Conservation (phyloP, 2,329 filamentous ascomycete genomes). For the Podosphaera xanthii region DNA sequence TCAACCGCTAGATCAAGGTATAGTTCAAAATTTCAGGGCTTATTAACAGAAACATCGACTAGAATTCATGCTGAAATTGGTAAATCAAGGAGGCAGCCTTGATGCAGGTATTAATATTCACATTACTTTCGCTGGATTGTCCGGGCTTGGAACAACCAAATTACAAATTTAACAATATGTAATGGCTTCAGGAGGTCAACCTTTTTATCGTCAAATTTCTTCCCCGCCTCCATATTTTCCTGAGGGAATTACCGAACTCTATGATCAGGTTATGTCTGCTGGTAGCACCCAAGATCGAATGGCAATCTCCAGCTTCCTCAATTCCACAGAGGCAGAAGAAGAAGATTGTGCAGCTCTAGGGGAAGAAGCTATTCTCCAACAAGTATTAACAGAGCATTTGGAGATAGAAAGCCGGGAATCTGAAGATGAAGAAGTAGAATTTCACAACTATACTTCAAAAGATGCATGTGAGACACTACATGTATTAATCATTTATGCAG, state of each 20-base stretch:
- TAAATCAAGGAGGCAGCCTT: neutral
- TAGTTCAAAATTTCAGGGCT: neutral
- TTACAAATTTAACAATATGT: neutral
- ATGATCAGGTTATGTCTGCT: too few species aligned
- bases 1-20: conserved; percentile 1
- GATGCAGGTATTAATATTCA: neutral
- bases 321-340: neutral
- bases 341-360: neutral
- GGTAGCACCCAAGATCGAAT: neutral
- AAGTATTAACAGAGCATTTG: neutral
- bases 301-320: neutral
- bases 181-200: neutral
- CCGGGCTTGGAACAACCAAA: neutral
- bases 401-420: neutral
- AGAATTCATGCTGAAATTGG: neutral
- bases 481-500: neutral
- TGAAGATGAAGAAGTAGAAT: neutral
- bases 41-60: neutral
- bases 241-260: too few species aligned
- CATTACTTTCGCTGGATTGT: neutral
- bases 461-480: neutral
- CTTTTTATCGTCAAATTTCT: neutral
- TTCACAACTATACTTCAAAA: neutral
- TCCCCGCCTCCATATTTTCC: neutral
- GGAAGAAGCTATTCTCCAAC: neutral